Conservation (phyloP, 208 protist genomes). For the Trypanosoma lewisi region DNA sequence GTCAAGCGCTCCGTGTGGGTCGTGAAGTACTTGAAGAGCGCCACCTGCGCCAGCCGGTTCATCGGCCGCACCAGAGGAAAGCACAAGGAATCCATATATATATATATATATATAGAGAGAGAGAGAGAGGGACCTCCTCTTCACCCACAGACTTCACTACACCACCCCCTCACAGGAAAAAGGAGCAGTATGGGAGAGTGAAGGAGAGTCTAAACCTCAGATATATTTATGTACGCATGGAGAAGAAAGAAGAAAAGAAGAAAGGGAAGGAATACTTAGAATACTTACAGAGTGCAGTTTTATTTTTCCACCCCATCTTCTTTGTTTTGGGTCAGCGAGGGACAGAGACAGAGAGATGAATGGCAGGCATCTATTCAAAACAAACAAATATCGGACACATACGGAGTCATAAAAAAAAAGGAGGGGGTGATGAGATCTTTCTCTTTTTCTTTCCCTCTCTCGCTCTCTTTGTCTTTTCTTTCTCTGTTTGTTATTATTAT, state of each 20-base stretch:
- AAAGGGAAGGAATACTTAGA: not conserved
- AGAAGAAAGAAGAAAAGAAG: constrained; percentile 3
- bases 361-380: no score
- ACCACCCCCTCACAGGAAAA: not conserved
- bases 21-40: constrained; percentile 23
- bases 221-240: not conserved
- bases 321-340: not conserved
- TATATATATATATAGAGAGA: constrained; percentile 2
- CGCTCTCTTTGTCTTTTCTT: no score
- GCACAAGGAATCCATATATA: constrained; percentile 50
- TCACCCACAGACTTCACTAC: no score
- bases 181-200: not conserved
- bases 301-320: not conserved
- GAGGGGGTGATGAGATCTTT: no score
- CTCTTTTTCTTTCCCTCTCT: no score
- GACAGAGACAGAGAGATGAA: no score
- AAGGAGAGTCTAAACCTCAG: not conserved
- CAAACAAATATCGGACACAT: no score
- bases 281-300: not conserved
- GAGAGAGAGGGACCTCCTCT: not conserved
- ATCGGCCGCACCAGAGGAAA: constrained; percentile 52
- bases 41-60: constrained; percentile 36
- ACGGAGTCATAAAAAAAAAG: no score
- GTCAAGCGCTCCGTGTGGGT: constrained; percentile 18
- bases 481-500: no score